Evolutionary conservation across 805 yeast species (phyloP).

Genomic region (Tetrapisispora pingtungensis): DNA sequence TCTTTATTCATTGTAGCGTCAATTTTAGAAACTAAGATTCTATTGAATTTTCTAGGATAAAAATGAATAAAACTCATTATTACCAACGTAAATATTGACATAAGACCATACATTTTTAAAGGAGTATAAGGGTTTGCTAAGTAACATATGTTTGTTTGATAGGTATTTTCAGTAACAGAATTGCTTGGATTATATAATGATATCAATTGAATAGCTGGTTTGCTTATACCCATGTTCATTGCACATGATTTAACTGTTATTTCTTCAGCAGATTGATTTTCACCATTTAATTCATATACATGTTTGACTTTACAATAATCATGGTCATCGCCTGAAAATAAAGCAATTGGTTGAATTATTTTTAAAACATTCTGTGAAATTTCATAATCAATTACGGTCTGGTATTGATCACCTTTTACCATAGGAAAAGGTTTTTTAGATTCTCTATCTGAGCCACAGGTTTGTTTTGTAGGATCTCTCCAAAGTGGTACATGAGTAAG

Average conservation of each 20-base stretch:
- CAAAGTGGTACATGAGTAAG: slow-evolving; percentile 84
- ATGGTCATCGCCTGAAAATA: slow-evolving; percentile 94
- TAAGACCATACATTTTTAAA: slow-evolving; percentile 28
- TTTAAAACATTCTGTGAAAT: slow-evolving; percentile 50
- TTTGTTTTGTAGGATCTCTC: slow-evolving; percentile 49
- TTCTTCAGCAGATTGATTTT: slow-evolving; percentile 43
- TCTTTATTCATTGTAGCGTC: slow-evolving; percentile 3
- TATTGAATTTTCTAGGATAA: slow-evolving; percentile 23
- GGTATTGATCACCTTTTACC: slow-evolving; percentile 72
- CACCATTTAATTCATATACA: slow-evolving; percentile 19
- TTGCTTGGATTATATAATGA: slow-evolving; percentile 45
- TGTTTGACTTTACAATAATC: slow-evolving; percentile 83
- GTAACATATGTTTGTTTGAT: slow-evolving; percentile 42
- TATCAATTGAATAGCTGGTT: slow-evolving; percentile 80
- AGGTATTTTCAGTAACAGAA: slow-evolving; percentile 19
- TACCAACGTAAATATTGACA: slow-evolving; percentile 14
- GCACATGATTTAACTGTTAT: slow-evolving; percentile 82
- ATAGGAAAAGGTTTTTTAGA: slow-evolving; percentile 55
- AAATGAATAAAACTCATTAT: slow-evolving; percentile 20
- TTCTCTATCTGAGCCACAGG: slow-evolving; percentile 76
- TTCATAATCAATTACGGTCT: slow-evolving; percentile 67
- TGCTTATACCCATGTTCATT: slow-evolving; percentile 82
- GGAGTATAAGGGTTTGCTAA: slow-evolving; percentile 46
- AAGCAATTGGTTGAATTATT: slow-evolving; percentile 51
- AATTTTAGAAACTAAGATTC: slow-evolving; percentile 5